phyloP scores from a whole-genome alignment of 192 early-diverging fungal species.

The Umbelopsis vinacea region DNA sequence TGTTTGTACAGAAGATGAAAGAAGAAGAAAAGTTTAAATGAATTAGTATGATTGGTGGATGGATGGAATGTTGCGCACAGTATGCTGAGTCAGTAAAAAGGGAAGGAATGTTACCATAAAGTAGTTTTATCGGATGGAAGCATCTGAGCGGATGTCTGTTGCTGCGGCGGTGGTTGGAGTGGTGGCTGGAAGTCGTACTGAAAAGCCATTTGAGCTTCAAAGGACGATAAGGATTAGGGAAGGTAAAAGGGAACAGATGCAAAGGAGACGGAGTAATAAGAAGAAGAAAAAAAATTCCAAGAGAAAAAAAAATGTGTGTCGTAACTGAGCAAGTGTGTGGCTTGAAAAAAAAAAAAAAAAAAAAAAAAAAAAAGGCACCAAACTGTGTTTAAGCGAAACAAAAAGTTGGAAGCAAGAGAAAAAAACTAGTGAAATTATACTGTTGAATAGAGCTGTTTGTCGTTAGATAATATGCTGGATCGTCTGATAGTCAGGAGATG shows the following conservation, averaged over 20 bases:
- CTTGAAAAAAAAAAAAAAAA: slow-evolving; percentile 1
- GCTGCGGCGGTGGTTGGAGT: slow-evolving; percentile 17
- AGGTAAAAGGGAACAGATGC: background rate
- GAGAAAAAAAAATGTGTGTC: background rate
- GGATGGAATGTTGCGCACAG: background rate
- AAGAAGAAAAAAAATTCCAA: background rate
- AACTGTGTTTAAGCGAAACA: background rate
- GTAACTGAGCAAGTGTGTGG: background rate
- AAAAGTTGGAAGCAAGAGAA: background rate
- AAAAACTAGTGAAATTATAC: too few relatives aligned
- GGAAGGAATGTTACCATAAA: slow-evolving; percentile 6
- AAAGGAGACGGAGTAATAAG: background rate
- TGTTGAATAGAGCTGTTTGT: background rate
- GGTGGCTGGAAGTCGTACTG: slow-evolving; percentile 22
- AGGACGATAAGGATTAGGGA: slow-evolving; percentile 17
- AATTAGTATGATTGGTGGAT: background rate
- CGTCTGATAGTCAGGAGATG: slow-evolving; percentile 17
- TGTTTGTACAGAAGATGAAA: background rate
- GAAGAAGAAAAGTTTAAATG: background rate
- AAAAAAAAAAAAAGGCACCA: background rate
- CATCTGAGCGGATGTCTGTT: slow-evolving; percentile 10
- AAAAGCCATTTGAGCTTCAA: slow-evolving; percentile 18
- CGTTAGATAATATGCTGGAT: background rate
- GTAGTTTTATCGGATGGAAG: slow-evolving; percentile 16
- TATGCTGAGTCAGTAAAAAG: slow-evolving; percentile 7